Conservation (phyloP, 1,139 yeast genomes). For the Sugiyamaella xylanicola region DNA sequence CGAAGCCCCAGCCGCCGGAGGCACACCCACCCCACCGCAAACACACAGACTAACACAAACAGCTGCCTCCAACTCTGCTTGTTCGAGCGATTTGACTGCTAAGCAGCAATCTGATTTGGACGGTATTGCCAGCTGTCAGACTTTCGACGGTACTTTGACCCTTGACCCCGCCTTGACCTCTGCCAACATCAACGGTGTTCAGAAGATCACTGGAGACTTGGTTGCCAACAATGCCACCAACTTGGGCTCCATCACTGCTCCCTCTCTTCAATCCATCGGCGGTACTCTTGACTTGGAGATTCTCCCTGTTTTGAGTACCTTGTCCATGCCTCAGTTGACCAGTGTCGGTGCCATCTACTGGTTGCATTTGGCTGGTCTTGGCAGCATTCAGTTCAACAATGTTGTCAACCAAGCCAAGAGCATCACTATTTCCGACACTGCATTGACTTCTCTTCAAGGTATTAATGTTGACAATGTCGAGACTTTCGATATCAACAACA, state of each 20-base stretch:
- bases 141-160: constrained; percentile 76
- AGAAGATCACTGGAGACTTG: constrained; percentile 77
- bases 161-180: constrained; percentile 56
- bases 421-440: constrained; percentile 83
- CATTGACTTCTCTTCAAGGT: constrained; percentile 76
- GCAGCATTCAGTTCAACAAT: constrained; percentile 64
- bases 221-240: constrained; percentile 63
- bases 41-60: constrained; percentile 13
- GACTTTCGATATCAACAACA: constrained; percentile 87
- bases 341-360: constrained; percentile 79
- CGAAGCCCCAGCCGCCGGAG: constrained; percentile 13
- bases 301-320: constrained; percentile 66
- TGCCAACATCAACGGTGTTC: constrained; percentile 54
- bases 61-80: constrained; percentile 22
- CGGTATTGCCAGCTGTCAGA: constrained; percentile 68
- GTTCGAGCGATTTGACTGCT: constrained; percentile 36
- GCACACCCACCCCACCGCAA: not conserved
- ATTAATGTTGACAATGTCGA: constrained; percentile 72
- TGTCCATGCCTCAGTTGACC: constrained; percentile 77
- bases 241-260: constrained; percentile 70
- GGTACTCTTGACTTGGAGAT: constrained; percentile 64
- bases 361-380: constrained; percentile 83
- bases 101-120: constrained; percentile 80
- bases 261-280: constrained; percentile 70
- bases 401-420: constrained; percentile 76